These are phyloP conservation scores for Alternaria ventricosa DNA, from an alignment of 2,329 filamentous ascomycete genomes.

Conservation along the genomic window DNA sequence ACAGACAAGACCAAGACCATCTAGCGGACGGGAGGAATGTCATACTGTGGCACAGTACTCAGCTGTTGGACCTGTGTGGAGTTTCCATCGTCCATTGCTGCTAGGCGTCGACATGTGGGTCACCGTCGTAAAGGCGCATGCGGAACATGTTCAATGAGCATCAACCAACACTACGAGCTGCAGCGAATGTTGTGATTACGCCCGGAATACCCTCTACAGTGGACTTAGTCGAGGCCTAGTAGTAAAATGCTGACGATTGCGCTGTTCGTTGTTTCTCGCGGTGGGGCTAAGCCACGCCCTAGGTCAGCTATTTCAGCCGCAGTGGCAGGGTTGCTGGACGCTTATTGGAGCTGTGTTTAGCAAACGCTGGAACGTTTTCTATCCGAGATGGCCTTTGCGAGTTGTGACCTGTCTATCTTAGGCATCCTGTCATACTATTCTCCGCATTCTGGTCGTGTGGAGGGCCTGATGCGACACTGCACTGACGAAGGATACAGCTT, in stretches of 20 bases:
- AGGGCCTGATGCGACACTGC: conserved; percentile 6
- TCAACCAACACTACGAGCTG: background rate
- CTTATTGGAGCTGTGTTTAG: conserved; percentile 2
- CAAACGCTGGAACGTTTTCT: background rate
- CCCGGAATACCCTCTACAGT: background rate
- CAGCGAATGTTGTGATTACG: background rate
- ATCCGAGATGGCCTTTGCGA: background rate
- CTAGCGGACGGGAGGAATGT: background rate
- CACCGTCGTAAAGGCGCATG: background rate
- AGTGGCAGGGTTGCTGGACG: background rate
- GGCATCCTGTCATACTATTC: background rate
- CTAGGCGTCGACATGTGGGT: background rate
- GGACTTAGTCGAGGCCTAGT: background rate
- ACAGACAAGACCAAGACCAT: background rate
- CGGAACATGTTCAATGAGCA: background rate
- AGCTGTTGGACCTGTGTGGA: background rate
- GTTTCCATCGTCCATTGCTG: background rate
- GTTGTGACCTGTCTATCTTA: background rate
- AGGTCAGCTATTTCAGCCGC: conserved; percentile 11
- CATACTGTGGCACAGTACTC: background rate
- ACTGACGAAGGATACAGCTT: conserved; percentile 6
- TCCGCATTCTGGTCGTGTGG: background rate
- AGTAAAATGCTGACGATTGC: background rate
- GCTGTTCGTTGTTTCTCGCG: conserved; percentile 1
- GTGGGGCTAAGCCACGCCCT: conserved; percentile 6